A percentile compares a stretch with the other conserved stretches of the same genome.
Evolutionary conservation across 2,329 filamentous ascomycete species (phyloP).

Genomic region (Fusarium floridanum): DNA sequence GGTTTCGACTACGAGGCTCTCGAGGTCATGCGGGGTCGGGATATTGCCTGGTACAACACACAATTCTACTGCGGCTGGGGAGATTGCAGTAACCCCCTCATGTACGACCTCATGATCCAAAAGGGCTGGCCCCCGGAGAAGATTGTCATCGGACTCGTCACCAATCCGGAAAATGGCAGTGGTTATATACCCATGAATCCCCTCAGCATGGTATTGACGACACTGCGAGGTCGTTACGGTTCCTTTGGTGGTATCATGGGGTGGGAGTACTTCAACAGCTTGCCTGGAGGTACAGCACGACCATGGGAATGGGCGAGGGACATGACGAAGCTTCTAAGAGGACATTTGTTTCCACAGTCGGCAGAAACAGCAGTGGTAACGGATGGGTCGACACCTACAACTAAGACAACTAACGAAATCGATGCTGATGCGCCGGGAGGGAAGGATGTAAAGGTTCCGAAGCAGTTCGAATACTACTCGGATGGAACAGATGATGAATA

Average conservation of each 20-base stretch:
- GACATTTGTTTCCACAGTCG: constrained; percentile 31
- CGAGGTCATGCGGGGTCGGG: constrained; percentile 73
- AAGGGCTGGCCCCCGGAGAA: constrained; percentile 79
- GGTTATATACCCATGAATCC: constrained; percentile 65
- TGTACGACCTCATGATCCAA: constrained; percentile 65
- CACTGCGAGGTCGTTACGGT: constrained; percentile 65
- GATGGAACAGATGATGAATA: constrained; percentile 43
- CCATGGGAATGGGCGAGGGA: constrained; percentile 85
- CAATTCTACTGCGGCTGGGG: constrained; percentile 97
- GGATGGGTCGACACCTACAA: background rate
- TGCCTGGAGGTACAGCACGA: constrained; percentile 70
- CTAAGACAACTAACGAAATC: constrained; percentile 21
- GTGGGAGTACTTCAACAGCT: constrained; percentile 94
- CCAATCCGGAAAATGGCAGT: constrained; percentile 79
- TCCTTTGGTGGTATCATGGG: constrained; percentile 90
- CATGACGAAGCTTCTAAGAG: constrained; percentile 66
- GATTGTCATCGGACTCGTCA: constrained; percentile 85
- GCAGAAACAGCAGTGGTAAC: background rate
- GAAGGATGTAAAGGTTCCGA: constrained; percentile 48
- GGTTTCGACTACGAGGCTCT: constrained; percentile 86
- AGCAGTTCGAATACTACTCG: constrained; percentile 53
- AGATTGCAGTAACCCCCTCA: constrained; percentile 58
- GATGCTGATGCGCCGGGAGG: constrained; percentile 46
- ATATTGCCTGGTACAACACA: constrained; percentile 88
- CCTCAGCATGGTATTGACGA: constrained; percentile 57